These are phyloP conservation scores for Tritrichomonas foetus DNA, from an alignment of 208 protist species.

Conservation along the genomic window DNA sequence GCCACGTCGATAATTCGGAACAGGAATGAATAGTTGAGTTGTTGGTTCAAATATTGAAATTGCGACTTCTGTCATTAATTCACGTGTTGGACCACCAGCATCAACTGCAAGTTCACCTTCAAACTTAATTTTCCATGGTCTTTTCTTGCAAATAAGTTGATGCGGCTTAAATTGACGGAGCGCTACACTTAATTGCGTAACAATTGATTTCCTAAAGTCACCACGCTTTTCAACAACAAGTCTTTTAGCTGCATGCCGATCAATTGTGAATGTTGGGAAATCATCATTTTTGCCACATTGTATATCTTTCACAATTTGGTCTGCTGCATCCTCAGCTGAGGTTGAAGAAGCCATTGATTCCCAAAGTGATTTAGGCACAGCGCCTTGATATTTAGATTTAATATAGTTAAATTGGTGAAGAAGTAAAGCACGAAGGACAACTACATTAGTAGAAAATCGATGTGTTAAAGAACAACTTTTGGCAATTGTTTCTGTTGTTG, in stretches of 20 bases:
- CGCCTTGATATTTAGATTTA: not conserved
- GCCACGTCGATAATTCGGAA: not conserved
- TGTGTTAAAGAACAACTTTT: not conserved
- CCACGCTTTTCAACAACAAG: not conserved
- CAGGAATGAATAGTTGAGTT: not conserved
- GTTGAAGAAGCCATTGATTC: not conserved
- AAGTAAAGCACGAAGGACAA: not conserved
- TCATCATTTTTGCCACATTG: not conserved
- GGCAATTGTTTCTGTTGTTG: not conserved
- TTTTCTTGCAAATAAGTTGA: not conserved
- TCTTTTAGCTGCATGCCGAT: not conserved
- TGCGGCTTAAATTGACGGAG: not conserved
- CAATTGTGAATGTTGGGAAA: not conserved
- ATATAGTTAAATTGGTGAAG: constrained; percentile 30
- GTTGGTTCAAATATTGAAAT: not conserved
- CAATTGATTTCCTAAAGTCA: not conserved
- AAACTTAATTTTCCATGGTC: not conserved
- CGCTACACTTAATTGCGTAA: not conserved
- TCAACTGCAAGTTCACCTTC: not conserved
- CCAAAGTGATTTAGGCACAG: not conserved
- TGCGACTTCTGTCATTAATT: constrained; percentile 31
- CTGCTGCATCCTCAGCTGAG: not conserved
- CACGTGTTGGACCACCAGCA: not conserved
- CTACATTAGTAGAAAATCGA: not conserved
- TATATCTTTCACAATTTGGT: not conserved